Conservation (phyloP, 2,329 filamentous ascomycete genomes). For the Fulvia fulva region DNA sequence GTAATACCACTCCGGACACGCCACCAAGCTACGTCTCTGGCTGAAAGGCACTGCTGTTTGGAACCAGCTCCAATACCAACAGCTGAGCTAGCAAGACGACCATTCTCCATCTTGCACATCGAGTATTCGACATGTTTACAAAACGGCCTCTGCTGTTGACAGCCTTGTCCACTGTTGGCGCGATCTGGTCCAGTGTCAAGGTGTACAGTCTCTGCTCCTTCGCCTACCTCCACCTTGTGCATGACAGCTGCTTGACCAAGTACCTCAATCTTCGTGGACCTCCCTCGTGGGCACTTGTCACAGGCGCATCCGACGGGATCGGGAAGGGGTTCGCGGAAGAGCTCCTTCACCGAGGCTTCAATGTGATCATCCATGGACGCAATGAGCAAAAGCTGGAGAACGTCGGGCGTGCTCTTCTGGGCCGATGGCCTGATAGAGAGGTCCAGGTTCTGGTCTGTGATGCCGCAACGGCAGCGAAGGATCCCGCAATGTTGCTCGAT, state of each 20-base stretch:
- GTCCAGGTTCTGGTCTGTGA: constrained; percentile 45
- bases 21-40: no score
- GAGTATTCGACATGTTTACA: neutral
- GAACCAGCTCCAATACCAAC: no score
- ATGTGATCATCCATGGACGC: constrained; percentile 53
- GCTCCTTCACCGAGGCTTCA: constrained; percentile 49
- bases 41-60: no score
- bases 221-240: constrained; percentile 22
- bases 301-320: constrained; percentile 52
- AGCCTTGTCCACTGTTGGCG: neutral
- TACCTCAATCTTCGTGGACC: neutral
- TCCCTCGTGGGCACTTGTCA: constrained; percentile 32
- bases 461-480: constrained; percentile 23
- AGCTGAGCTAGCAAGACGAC: neutral
- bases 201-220: constrained; percentile 20
- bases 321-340: constrained; percentile 48
- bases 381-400: constrained; percentile 44
- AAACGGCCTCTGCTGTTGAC: neutral
- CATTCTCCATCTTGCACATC: neutral
- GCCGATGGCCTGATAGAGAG: constrained; percentile 36
- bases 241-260: constrained; percentile 1
- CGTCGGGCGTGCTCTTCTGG: constrained; percentile 38
- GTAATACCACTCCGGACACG: no score
- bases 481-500: constrained; percentile 25
- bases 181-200: neutral